Percentiles rank a stretch among this genome's conserved stretches.
Conservation (phyloP, 2,329 filamentous ascomycete species). For the Fusarium sp. region DNA sequence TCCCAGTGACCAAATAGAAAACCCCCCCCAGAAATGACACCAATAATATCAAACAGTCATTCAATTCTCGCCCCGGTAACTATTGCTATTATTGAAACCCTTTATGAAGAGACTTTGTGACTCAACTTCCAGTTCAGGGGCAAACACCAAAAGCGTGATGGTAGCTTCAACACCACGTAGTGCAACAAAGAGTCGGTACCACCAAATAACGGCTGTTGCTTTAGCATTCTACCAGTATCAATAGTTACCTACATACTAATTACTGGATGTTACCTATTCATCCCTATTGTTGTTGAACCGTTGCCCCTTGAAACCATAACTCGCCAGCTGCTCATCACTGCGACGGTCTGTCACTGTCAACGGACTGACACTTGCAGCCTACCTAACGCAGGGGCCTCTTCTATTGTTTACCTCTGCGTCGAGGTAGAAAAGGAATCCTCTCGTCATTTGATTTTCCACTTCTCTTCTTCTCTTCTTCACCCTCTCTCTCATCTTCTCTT, state of each 20-base stretch:
- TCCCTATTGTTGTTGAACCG: constrained; percentile 6
- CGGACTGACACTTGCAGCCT: background rate
- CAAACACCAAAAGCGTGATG: constrained; percentile 25
- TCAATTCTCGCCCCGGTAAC: background rate
- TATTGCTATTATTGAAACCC: background rate
- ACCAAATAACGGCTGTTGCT: constrained; percentile 29
- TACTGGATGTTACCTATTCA: background rate
- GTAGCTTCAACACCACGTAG: constrained; percentile 21
- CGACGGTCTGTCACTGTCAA: background rate
- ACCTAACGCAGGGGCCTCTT: background rate
- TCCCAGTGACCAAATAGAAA: background rate
- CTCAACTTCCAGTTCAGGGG: constrained; percentile 8
- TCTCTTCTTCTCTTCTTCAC: constrained; percentile 11
- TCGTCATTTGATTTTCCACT: constrained; percentile 1
- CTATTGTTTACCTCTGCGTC: constrained; percentile 22
- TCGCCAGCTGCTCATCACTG: constrained; percentile 18
- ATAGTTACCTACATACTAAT: background rate
- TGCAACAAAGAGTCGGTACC: constrained; percentile 24
- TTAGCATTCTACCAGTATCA: background rate
- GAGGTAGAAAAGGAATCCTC: constrained; percentile 19
- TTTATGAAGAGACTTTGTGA: background rate
- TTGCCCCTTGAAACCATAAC: constrained; percentile 31
- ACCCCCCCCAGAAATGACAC: background rate
- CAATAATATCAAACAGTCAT: background rate
- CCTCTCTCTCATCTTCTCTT: background rate